Percentiles rank a stretch among this genome's conserved stretches.
These are phyloP conservation scores for Teratosphaeria zuluensis DNA, from an alignment of 2,329 filamentous ascomycete genomes.

Conservation along the genomic window DNA sequence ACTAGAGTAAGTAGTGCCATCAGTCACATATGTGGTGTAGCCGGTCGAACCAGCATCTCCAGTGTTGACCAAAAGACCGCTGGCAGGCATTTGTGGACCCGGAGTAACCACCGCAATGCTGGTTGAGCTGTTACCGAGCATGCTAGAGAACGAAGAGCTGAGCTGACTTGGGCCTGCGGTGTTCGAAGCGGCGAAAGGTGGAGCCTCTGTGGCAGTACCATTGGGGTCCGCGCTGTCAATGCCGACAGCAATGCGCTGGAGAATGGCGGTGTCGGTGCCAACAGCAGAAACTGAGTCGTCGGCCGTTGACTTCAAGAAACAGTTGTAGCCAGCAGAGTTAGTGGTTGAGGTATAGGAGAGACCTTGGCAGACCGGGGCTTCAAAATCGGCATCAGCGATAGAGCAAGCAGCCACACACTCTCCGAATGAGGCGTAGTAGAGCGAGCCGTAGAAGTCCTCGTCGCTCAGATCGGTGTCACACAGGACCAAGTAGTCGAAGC, in stretches of 20 bases:
- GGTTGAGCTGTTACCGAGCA: slow-evolving; percentile 20
- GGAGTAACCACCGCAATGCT: slow-evolving; percentile 22
- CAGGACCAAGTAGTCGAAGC: slow-evolving; percentile 25
- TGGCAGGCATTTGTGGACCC: slow-evolving; percentile 11
- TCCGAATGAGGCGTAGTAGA: slow-evolving; percentile 19
- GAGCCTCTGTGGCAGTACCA: slow-evolving; percentile 16
- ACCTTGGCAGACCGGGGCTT: slow-evolving; percentile 22
- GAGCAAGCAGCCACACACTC: slow-evolving; percentile 27
- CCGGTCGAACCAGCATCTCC: slow-evolving; percentile 7
- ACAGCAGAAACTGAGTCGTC: slow-evolving; percentile 15
- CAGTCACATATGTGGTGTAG: slow-evolving; percentile 21
- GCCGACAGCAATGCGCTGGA: slow-evolving; percentile 21
- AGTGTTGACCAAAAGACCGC: slow-evolving; percentile 12
- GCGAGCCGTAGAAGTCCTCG: slow-evolving; percentile 14
- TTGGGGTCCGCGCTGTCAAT: slow-evolving; percentile 9
- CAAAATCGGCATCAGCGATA: slow-evolving; percentile 18
- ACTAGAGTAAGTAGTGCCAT: slow-evolving; percentile 22
- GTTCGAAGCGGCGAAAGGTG: slow-evolving; percentile 12
- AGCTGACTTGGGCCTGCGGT: slow-evolving; percentile 7
- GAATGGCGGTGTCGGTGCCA: slow-evolving; percentile 21
- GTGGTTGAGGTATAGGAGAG: slow-evolving; percentile 20
- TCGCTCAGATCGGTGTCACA: slow-evolving; percentile 25
- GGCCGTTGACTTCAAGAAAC: slow-evolving; percentile 22
- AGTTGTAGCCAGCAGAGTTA: slow-evolving; percentile 18
- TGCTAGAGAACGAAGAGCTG: slow-evolving; percentile 19